Evolutionary conservation across 805 yeast genomes (phyloP), one percentile per base, ranked within the genome.

Genomic region (Spathaspora boniae): DNA sequence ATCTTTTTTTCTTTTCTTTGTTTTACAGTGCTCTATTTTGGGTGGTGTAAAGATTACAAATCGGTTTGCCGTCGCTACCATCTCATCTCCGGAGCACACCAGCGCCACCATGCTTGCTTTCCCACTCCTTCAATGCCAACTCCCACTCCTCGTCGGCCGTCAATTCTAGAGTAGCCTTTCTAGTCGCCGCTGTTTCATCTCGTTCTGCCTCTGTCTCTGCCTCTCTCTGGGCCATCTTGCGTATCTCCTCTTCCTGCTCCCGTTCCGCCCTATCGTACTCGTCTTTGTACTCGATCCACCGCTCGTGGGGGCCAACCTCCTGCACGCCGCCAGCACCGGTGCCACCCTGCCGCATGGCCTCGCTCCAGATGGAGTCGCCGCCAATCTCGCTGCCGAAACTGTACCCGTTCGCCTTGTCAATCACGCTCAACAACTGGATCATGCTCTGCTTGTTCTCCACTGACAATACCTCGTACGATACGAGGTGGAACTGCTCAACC

Each of bases 311-410:
- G 54, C 89, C 96, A 5, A 77, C 64, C 11, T 73, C 75, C 31
- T 65, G 60, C 21, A 38, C 46, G 4, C 67, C 78, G 29, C 70
- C 56, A 30, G 69, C 58, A 8, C 84, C 78, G 26, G 89, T 81
- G 31, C 85, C 79, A 26, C 91, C 81, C 35, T 85, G 86, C 44
- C 98, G 71, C 0, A 91, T 75, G 0, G 96, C 96, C 48, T 91
- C 96, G n/a, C 88, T 85, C 98, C 98, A 93, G 2, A 93, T 79
- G 0, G 91, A 77, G 53, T 93, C 99, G n/a, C 98, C 98, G 2
- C 97, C 96, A 6, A 91, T 71, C 48, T 93, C 99, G 1, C 89
- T 69, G 0, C 99, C 99, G 65, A 86, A 87, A 46, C 85, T 74
- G 54, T 93, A 93, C 0, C 99, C 99, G 48, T 82, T 86, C 2